These are phyloP conservation scores for Symbiodinium natans DNA, from an alignment of 73 alveolate genomes.

Conservation along the genomic window DNA sequence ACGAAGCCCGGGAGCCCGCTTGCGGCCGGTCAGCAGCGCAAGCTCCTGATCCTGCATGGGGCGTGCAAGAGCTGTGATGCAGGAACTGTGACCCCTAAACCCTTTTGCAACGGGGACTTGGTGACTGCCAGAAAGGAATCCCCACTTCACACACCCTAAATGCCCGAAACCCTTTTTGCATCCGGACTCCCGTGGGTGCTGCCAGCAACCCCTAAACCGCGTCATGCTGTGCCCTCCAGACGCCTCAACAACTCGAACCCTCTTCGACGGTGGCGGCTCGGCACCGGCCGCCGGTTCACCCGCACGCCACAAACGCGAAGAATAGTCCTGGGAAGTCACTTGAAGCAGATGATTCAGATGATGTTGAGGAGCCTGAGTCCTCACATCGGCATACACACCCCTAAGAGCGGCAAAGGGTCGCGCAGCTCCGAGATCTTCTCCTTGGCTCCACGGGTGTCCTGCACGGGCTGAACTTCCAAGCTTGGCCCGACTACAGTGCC, in stretches of 20 bases:
- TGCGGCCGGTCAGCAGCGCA: constrained; percentile 35
- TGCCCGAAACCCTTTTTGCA: too few species aligned
- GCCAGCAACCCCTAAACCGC: too few species aligned
- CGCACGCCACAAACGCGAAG: constrained; percentile 41
- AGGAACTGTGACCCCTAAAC: background rate
- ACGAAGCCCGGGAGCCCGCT: background rate
- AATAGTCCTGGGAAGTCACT: constrained; percentile 45
- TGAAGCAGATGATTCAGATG: too few species aligned
- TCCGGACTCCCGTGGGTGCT: background rate
- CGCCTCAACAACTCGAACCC: constrained; percentile 20
- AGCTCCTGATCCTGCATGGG: constrained; percentile 36
- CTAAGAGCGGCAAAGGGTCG: background rate
- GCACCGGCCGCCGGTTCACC: background rate
- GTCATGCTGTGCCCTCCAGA: background rate
- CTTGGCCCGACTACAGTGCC: too few species aligned
- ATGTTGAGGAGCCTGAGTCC: background rate
- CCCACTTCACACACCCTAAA: background rate
- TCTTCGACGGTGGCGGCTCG: background rate
- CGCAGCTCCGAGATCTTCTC: constrained; percentile 52
- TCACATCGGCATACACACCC: background rate
- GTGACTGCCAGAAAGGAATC: too few species aligned
- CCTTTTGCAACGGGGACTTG: background rate
- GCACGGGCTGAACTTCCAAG: too few species aligned
- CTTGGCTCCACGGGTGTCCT: background rate
- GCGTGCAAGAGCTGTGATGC: background rate